Evolutionary conservation across 163 green algal genomes (phyloP).

Genomic region (Prototheca cutis): DNA sequence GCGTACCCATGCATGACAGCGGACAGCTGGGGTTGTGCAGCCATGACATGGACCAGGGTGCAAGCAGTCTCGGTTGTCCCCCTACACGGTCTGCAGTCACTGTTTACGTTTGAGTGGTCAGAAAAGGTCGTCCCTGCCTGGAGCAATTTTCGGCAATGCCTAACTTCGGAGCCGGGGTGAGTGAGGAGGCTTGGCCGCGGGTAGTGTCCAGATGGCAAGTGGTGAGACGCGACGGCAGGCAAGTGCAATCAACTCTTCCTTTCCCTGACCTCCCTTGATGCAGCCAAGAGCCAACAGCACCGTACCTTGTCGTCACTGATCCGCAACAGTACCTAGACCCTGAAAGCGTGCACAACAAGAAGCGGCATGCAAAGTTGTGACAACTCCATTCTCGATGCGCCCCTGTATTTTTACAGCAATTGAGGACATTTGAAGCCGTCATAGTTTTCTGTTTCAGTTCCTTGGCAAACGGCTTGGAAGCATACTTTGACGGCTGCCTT

Average conservation of each 20-base stretch:
- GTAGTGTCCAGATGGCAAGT: neutral
- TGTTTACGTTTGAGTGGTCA: constrained; percentile 30
- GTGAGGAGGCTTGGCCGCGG: neutral
- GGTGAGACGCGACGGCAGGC: neutral
- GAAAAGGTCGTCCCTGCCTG: constrained; percentile 24
- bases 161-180: constrained; percentile 26
- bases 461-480: no score
- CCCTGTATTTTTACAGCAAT: no score
- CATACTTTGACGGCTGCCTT: no score
- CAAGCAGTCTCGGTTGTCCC: neutral
- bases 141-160: constrained; percentile 22
- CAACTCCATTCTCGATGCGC: no score
- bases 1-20: neutral
- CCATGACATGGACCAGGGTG: neutral
- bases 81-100: constrained; percentile 9
- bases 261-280: neutral
- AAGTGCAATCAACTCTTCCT: neutral
- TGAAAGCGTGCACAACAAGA: neutral
- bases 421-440: no score
- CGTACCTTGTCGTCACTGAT: constrained; percentile 1
- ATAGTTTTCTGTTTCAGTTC: no score
- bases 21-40: neutral
- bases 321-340: neutral
- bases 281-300: neutral
- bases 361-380: no score